These are phyloP conservation scores for Kitagawia praeruptora DNA, from an alignment of 129 eudicot species.

Conservation along the genomic window DNA sequence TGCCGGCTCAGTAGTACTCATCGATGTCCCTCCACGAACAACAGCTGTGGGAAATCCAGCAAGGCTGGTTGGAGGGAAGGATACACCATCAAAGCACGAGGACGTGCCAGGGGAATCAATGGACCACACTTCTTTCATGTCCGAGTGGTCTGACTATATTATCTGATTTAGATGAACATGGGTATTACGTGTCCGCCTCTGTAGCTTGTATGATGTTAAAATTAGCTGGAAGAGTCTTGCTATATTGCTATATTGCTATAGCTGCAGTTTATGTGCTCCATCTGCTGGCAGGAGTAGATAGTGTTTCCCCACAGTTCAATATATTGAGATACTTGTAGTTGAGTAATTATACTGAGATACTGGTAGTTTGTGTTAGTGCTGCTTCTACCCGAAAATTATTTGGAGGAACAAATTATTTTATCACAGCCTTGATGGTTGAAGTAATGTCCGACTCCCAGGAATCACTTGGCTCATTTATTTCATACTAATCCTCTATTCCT, in stretches of 20 bases:
- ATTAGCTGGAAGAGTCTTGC: not conserved
- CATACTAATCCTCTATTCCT: not conserved
- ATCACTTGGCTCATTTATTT: not conserved
- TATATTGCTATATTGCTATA: not conserved
- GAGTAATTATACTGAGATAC: not conserved
- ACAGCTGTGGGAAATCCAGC: constrained; percentile 96
- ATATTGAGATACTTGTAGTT: not conserved
- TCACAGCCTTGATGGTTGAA: no score
- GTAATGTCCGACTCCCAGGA: not conserved
- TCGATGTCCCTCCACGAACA: constrained; percentile 70
- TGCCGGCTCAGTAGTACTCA: constrained; percentile 78
- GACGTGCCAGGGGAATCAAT: constrained; percentile 74
- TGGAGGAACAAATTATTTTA: no score
- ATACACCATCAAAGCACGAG: constrained; percentile 41
- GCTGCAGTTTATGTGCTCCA: not conserved
- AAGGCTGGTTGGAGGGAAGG: constrained; percentile 62
- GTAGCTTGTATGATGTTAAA: not conserved
- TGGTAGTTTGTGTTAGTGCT: not conserved
- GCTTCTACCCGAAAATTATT: not conserved
- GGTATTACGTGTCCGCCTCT: not conserved
- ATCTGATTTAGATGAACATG: constrained; percentile 17
- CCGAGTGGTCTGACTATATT: constrained; percentile 70
- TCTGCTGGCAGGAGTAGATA: not conserved
- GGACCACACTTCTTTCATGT: constrained; percentile 81
- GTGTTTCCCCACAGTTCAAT: not conserved